phyloP scores from a whole-genome alignment of 192 early-diverging fungal genomes.

The Thoreauomyces humboldtii region DNA sequence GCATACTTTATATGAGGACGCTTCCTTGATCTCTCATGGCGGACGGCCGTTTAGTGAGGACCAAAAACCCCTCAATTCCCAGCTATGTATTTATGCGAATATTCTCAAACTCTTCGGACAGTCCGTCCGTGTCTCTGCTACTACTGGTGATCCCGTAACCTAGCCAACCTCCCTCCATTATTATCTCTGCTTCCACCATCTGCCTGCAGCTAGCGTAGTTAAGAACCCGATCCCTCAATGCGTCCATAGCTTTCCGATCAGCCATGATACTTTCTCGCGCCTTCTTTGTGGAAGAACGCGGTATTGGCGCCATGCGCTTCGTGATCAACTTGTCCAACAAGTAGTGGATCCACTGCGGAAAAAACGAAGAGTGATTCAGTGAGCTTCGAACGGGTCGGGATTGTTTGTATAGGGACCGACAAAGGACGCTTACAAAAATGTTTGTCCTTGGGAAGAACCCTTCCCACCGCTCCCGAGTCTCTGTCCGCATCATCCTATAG shows the following conservation, averaged over 20 bases:
- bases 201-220: slow-evolving; percentile 11
- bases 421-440: slow-evolving; percentile 29
- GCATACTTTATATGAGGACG: too few relatives aligned
- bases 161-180: neutral
- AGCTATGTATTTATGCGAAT: too few relatives aligned
- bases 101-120: too few relatives aligned
- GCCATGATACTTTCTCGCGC: neutral
- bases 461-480: slow-evolving; percentile 33
- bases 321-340: slow-evolving; percentile 42
- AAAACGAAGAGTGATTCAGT: neutral
- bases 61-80: too few relatives aligned
- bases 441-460: slow-evolving; percentile 43
- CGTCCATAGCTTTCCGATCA: slow-evolving; percentile 5
- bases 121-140: too few relatives aligned
- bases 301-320: slow-evolving; percentile 13
- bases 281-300: slow-evolving; percentile 14
- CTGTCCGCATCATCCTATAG: slow-evolving; percentile 44
- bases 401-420: neutral
- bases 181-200: slow-evolving; percentile 15
- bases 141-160: too few relatives aligned
- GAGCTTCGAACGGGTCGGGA: neutral
- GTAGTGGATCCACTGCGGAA: slow-evolving; percentile 47
- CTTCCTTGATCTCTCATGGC: too few relatives aligned
- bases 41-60: too few relatives aligned
- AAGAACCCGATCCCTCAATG: neutral